These are phyloP conservation scores for Bocquillonia castaneifolia DNA, from an alignment of 441 rosid genomes.

Conservation along the genomic window DNA sequence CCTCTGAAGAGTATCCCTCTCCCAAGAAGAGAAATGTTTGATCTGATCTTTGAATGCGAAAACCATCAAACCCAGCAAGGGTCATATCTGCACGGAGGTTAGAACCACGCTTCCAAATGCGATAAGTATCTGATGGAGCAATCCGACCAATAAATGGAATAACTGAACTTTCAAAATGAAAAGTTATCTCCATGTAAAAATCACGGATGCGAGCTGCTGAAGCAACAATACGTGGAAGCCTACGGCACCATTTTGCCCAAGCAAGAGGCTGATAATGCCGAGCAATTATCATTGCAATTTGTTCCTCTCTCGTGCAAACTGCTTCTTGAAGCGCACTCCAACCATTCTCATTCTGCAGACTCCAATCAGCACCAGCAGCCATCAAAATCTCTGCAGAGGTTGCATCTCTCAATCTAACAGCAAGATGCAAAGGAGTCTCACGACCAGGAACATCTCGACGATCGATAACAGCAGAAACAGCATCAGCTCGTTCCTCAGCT, in stretches of 20 bases:
- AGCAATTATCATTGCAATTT: conserved; percentile 81
- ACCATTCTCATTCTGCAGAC: conserved; percentile 96
- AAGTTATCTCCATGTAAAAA: conserved; percentile 94
- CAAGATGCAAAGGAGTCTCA: conserved; percentile 94
- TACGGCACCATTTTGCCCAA: conserved; percentile 98
- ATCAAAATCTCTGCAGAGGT: conserved; percentile 85
- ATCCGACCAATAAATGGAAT: conserved; percentile 95
- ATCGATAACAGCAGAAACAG: conserved; percentile 69
- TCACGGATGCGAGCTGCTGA: conserved; percentile 81
- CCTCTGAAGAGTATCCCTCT: conserved; percentile 75
- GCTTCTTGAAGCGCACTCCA: conserved; percentile 99
- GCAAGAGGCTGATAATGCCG: conserved; percentile 95
- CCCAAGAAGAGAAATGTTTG: conserved; percentile 89
- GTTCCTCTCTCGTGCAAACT: conserved; percentile 87
- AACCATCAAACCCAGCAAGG: conserved; percentile 96
- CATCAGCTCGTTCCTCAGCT: conserved; percentile 71
- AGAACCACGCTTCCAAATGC: conserved; percentile 97
- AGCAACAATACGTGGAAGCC: conserved; percentile 85
- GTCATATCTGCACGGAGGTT: conserved; percentile 99
- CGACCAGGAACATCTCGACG: conserved; percentile 91
- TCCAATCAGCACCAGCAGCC: conserved; percentile 99
- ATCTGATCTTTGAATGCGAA: conserved; percentile 87
- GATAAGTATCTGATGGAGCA: conserved; percentile 97
- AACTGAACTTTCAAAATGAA: conserved; percentile 96
- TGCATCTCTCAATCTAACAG: conserved; percentile 75